Evolutionary conservation across 768 basidiomycete species (phyloP).

Genomic region (Xerocomellus dryophilus): DNA sequence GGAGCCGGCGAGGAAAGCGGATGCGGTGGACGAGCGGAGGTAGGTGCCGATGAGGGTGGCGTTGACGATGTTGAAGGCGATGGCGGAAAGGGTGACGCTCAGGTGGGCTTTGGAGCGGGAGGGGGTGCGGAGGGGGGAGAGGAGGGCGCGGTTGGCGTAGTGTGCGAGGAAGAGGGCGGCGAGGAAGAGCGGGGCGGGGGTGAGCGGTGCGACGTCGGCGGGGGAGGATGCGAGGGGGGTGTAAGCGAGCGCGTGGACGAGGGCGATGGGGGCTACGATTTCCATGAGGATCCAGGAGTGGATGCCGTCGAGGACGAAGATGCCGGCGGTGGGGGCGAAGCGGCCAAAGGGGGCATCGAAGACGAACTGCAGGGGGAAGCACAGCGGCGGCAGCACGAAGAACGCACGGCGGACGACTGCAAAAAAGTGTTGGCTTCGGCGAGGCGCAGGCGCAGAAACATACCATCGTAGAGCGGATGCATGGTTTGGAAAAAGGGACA

Average conservation of each 20-base stretch:
- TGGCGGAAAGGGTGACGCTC: constrained; percentile 51
- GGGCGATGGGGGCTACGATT: constrained; percentile 54
- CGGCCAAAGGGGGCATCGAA: constrained; percentile 81
- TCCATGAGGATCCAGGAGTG: constrained; percentile 80
- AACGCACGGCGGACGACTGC: constrained; percentile 45
- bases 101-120: constrained; percentile 75
- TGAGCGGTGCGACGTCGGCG: constrained; percentile 27
- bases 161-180: constrained; percentile 63
- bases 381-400: constrained; percentile 37
- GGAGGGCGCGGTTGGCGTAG: constrained; percentile 78
- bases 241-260: constrained; percentile 47
- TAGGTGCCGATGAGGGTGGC: constrained; percentile 69
- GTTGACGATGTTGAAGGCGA: constrained; percentile 70
- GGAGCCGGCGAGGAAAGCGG: constrained; percentile 39
- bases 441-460: neutral
- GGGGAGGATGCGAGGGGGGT: constrained; percentile 46
- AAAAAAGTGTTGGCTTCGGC: neutral
- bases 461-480: constrained; percentile 26
- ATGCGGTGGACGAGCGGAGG: constrained; percentile 56
- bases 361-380: constrained; percentile 42
- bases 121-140: constrained; percentile 79
- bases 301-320: constrained; percentile 57
- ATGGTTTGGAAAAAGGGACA: constrained; percentile 1
- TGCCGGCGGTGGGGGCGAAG: constrained; percentile 50
- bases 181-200: constrained; percentile 49